Conservation (phyloP, 495 filamentous ascomycete genomes). For the Platismatia glauca region DNA sequence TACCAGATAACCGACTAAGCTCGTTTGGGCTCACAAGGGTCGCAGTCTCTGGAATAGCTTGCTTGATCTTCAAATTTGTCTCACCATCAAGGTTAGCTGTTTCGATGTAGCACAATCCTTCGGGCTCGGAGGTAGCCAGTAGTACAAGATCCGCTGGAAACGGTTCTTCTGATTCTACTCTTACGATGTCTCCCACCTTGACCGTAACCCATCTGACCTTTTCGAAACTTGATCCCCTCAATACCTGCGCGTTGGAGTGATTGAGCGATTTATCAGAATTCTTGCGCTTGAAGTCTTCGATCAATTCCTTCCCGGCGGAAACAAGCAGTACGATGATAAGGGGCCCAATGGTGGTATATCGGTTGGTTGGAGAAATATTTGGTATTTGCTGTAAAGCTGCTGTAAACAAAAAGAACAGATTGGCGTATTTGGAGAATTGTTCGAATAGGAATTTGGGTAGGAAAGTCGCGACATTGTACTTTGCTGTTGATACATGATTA, state of each 20-base stretch:
- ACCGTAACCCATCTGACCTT: conserved; percentile 91
- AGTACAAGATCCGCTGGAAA: conserved; percentile 94
- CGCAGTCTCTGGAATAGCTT: conserved; percentile 89
- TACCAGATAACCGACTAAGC: conserved; percentile 76
- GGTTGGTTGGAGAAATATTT: conserved; percentile 86
- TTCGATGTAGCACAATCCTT: conserved; percentile 98
- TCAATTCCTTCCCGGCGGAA: conserved; percentile 87
- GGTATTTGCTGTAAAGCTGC: conserved; percentile 94
- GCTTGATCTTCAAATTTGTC: conserved; percentile 98
- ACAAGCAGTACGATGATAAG: conserved; percentile 81
- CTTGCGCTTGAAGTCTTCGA: conserved; percentile 90
- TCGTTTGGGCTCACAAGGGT: conserved; percentile 80
- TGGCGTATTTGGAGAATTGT: conserved; percentile 99
- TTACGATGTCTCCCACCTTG: conserved; percentile 84
- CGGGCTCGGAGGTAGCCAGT: conserved; percentile 89
- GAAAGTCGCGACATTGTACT: conserved; percentile 95
- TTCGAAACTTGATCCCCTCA: conserved; percentile 77
- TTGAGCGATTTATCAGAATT: conserved; percentile 82
- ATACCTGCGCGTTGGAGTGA: conserved; percentile 72
- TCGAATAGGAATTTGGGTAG: conserved; percentile 96
- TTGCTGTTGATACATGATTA: conserved; percentile 95
- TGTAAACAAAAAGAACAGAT: conserved; percentile 98
- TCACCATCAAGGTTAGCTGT: conserved; percentile 97
- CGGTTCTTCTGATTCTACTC: conserved; percentile 90
- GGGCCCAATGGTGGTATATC: conserved; percentile 91